phyloP scores from a whole-genome alignment of 306 rosid genomes.

The Lagenaria siceraria region DNA sequence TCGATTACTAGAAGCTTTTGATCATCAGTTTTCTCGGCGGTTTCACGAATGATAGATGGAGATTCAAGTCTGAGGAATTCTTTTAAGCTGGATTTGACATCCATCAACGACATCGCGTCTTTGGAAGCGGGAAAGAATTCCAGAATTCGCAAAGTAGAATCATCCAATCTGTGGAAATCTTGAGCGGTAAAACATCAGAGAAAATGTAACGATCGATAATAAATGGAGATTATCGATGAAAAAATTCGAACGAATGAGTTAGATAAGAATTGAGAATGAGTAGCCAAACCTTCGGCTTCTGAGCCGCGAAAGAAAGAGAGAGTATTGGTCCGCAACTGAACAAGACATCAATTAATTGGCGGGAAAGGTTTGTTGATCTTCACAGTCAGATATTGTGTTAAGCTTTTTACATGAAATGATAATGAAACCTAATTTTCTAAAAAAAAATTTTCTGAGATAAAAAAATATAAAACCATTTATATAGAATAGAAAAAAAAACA shows the following conservation, averaged over 20 bases:
- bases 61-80: slow-evolving; percentile 44
- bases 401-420: background rate
- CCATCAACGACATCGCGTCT: slow-evolving; percentile 37
- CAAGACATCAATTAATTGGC: background rate
- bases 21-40: slow-evolving; percentile 27
- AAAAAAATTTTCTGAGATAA: too few relatives aligned
- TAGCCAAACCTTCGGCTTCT: slow-evolving; percentile 3
- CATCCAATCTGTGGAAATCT: slow-evolving; percentile 27
- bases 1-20: slow-evolving; percentile 61
- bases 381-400: background rate
- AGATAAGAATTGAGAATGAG: background rate
- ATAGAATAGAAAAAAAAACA: too few relatives aligned
- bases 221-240: background rate
- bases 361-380: background rate
- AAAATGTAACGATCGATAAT: background rate
- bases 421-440: background rate
- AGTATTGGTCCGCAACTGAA: background rate
- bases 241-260: background rate
- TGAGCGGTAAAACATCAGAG: background rate
- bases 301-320: slow-evolving; percentile 3
- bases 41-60: slow-evolving; percentile 27
- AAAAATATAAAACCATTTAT: too few relatives aligned
- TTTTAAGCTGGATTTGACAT: slow-evolving; percentile 33
- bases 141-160: slow-evolving; percentile 35
- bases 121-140: slow-evolving; percentile 39